Percentiles rank a stretch among this genome's conserved stretches.
phyloP scores from a whole-genome alignment of 805 yeast species.

The Wickerhamiella occidentalis region DNA sequence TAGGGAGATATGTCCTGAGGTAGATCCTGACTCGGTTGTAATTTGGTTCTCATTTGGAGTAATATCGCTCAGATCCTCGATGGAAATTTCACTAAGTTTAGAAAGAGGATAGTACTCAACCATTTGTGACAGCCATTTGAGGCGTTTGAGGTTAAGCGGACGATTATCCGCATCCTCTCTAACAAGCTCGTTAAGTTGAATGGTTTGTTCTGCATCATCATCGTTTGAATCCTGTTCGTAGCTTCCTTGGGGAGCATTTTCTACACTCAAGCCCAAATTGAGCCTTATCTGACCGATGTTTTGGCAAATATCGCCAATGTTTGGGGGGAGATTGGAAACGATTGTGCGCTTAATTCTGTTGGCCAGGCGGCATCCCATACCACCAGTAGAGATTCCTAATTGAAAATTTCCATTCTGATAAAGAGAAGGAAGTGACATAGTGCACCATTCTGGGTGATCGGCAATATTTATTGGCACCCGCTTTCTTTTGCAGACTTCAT shows the following conservation, averaged over 20 bases:
- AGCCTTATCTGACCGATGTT: conserved; percentile 57
- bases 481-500: conserved; percentile 39
- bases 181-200: conserved; percentile 48
- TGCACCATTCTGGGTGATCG: conserved; percentile 58
- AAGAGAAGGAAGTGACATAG: conserved; percentile 67
- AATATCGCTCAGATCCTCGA: conserved; percentile 43
- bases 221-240: conserved; percentile 23
- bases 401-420: conserved; percentile 62
- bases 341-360: conserved; percentile 66
- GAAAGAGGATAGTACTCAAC: conserved; percentile 81
- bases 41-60: conserved; percentile 22
- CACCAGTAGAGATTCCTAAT: conserved; percentile 71
- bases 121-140: conserved; percentile 78
- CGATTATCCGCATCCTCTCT: conserved; percentile 3
- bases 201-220: conserved; percentile 56
- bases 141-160: conserved; percentile 34
- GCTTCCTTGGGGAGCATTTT: background rate
- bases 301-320: conserved; percentile 56
- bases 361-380: conserved; percentile 83
- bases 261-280: conserved; percentile 32
- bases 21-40: background rate
- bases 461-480: conserved; percentile 77
- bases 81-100: conserved; percentile 45
- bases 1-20: conserved; percentile 52
- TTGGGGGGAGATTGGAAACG: conserved; percentile 44